Evolutionary conservation across 202 grass and related monocot species (phyloP).

Genomic region (Setaria viridis): DNA sequence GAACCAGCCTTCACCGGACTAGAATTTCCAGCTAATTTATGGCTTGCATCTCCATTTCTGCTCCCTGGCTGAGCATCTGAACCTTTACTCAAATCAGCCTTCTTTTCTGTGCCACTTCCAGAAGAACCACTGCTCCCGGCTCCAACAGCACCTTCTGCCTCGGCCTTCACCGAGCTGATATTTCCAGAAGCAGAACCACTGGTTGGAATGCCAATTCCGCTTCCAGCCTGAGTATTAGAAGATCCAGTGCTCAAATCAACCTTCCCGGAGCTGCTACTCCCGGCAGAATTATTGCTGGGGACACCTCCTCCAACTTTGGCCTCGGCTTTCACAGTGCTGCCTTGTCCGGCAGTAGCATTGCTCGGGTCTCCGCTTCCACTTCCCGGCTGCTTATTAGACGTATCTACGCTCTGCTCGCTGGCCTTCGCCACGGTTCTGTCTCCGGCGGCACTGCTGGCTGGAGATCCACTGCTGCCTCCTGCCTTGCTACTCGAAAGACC

Average conservation of each 20-base stretch:
- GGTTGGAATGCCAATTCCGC: conserved; percentile 37
- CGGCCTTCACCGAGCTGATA: conserved; percentile 29
- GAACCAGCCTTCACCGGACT: background rate
- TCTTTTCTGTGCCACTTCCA: conserved; percentile 22
- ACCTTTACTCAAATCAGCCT: conserved; percentile 29
- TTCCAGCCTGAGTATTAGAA: conserved; percentile 30
- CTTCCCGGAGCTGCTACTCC: conserved; percentile 17
- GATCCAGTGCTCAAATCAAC: conserved; percentile 20
- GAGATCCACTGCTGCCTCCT: conserved; percentile 33
- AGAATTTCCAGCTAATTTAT: conserved; percentile 21
- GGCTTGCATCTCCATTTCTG: conserved; percentile 28
- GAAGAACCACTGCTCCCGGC: conserved; percentile 21
- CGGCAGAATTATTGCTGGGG: conserved; percentile 37
- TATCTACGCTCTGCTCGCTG: background rate
- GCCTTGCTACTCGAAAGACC: conserved; percentile 22
- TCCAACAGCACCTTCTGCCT: conserved; percentile 4
- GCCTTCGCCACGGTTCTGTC: background rate
- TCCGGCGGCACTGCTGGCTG: conserved; percentile 33
- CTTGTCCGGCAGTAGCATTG: conserved; percentile 30
- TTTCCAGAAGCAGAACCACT: conserved; percentile 49
- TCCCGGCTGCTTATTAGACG: conserved; percentile 30
- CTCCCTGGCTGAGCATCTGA: conserved; percentile 12
- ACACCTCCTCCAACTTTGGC: conserved; percentile 28
- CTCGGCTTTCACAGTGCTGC: conserved; percentile 27
- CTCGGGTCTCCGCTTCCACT: conserved; percentile 23